Conservation (phyloP, 2,329 filamentous ascomycete genomes). For the Endothia cerciana region DNA sequence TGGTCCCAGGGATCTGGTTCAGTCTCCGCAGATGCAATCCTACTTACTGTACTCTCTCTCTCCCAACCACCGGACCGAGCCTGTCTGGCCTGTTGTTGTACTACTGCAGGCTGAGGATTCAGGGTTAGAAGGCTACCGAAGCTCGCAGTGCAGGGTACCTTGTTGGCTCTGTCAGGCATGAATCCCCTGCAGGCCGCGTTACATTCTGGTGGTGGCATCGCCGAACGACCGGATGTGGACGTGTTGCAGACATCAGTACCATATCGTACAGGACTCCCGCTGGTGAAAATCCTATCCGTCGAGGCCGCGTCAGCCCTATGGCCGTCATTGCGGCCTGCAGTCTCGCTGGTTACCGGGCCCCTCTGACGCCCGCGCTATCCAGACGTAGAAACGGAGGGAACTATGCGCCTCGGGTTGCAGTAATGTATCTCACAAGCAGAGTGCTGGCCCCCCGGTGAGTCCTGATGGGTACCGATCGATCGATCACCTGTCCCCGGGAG, state of each 20-base stretch:
- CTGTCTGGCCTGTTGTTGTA: too few species aligned
- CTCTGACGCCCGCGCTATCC: background rate
- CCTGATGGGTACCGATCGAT: background rate
- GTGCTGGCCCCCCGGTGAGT: background rate
- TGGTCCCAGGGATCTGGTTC: background rate
- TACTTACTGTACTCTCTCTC: background rate
- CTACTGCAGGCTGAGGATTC: conserved; percentile 3
- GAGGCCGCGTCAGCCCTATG: background rate
- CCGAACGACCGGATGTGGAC: background rate
- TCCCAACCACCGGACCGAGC: background rate
- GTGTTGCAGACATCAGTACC: background rate
- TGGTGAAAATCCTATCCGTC: background rate
- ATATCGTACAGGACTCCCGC: background rate
- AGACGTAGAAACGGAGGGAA: background rate
- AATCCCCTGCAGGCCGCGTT: background rate
- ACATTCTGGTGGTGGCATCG: background rate
- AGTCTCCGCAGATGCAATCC: background rate
- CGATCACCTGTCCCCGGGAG: too few species aligned
- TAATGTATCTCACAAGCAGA: background rate
- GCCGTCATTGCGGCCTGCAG: background rate
- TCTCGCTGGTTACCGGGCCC: background rate
- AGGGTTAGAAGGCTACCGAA: background rate
- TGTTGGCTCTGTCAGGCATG: background rate
- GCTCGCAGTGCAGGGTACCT: background rate
- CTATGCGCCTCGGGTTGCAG: background rate